These are phyloP conservation scores for Tuber aestivum DNA, from an alignment of 495 filamentous ascomycete genomes.

Conservation along the genomic window DNA sequence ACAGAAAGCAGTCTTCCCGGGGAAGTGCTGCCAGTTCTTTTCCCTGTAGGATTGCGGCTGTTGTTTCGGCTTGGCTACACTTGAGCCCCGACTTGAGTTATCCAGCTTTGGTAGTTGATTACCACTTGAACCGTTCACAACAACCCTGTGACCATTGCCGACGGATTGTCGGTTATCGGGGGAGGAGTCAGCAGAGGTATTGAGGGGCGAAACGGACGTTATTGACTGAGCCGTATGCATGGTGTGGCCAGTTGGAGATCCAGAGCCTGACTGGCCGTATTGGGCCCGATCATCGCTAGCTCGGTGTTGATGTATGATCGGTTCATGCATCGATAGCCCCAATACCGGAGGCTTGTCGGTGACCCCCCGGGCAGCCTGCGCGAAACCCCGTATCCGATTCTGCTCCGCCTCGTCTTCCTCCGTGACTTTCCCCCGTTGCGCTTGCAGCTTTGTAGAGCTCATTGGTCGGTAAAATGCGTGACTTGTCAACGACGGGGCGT, in stretches of 20 bases:
- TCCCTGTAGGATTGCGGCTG: constrained; percentile 50
- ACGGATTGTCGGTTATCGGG: neutral
- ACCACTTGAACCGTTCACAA: constrained; percentile 23
- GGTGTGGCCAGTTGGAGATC: constrained; percentile 60
- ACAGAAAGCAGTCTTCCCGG: constrained; percentile 86
- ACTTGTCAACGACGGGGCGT: constrained; percentile 82
- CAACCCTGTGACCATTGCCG: neutral
- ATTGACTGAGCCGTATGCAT: constrained; percentile 30
- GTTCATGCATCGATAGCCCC: constrained; percentile 30
- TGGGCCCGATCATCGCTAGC: constrained; percentile 30
- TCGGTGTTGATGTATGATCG: constrained; percentile 32
- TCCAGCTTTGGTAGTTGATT: constrained; percentile 33
- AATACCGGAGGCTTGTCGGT: constrained; percentile 15
- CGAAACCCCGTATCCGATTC: constrained; percentile 40
- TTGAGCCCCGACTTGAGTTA: constrained; percentile 34
- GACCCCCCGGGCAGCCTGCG: constrained; percentile 23
- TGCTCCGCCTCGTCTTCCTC: constrained; percentile 45
- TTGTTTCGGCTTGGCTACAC: constrained; percentile 37
- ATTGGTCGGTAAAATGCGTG: constrained; percentile 93
- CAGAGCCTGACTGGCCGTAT: constrained; percentile 31
- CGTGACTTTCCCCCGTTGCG: constrained; percentile 61
- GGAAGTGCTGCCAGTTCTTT: constrained; percentile 83
- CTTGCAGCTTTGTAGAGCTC: constrained; percentile 92
- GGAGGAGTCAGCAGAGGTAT: constrained; percentile 6
- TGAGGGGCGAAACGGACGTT: constrained; percentile 43